These are phyloP conservation scores for Fonsecaea nubica DNA, from an alignment of 2,329 filamentous ascomycete species.

Conservation along the genomic window DNA sequence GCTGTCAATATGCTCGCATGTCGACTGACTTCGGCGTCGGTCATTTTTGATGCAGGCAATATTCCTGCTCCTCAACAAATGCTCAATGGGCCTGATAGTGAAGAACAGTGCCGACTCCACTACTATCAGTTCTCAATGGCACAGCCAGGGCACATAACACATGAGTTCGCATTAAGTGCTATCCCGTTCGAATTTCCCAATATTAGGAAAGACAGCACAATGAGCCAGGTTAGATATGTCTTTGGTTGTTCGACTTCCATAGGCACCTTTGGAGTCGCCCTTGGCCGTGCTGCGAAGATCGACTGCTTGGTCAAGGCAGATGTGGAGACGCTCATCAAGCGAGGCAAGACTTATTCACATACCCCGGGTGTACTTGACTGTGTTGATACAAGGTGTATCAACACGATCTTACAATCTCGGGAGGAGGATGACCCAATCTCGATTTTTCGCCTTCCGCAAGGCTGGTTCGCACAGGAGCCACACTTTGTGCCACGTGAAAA, in stretches of 20 bases:
- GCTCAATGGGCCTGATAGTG: constrained; percentile 48
- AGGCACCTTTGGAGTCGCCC: constrained; percentile 63
- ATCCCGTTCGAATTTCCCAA: constrained; percentile 74
- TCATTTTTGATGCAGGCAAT: constrained; percentile 70
- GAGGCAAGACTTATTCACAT: constrained; percentile 57
- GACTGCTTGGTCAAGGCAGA: constrained; percentile 70
- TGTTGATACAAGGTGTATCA: constrained; percentile 64
- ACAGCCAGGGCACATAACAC: constrained; percentile 52
- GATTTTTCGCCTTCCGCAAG: constrained; percentile 66
- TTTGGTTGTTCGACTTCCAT: constrained; percentile 71
- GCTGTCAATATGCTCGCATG: constrained; percentile 70
- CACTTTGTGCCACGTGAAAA: constrained; percentile 64
- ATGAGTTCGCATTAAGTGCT: constrained; percentile 69
- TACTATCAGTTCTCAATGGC: constrained; percentile 65
- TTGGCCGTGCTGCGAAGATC: constrained; percentile 71
- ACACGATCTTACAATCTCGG: constrained; percentile 57
- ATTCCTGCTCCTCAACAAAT: constrained; percentile 60
- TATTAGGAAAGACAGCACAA: constrained; percentile 61
- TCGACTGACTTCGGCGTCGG: constrained; percentile 68
- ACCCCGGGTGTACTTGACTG: constrained; percentile 62
- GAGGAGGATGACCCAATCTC: constrained; percentile 63
- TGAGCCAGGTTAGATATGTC: constrained; percentile 65
- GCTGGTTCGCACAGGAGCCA: constrained; percentile 71
- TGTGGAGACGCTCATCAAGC: constrained; percentile 58
- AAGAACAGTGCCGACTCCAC: constrained; percentile 73